Percentiles rank a stretch among this genome's conserved stretches.
phyloP scores from a whole-genome alignment of 169 alveolate genomes.

The Plasmodium fragile region DNA sequence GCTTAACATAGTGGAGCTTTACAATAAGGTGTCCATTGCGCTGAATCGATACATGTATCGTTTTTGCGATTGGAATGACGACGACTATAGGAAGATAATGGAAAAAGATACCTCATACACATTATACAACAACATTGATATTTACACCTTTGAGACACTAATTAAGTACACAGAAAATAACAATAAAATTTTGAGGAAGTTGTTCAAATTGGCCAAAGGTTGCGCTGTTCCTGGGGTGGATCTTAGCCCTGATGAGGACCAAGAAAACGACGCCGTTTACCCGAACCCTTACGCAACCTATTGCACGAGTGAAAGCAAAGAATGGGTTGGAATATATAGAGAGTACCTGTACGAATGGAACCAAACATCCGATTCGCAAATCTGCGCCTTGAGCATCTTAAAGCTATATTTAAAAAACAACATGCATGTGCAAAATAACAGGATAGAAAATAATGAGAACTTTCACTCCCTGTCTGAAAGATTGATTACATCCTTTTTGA shows the following conservation, averaged over 20 bases:
- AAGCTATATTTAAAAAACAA: conserved; percentile 57
- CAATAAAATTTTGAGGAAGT: conserved; percentile 46
- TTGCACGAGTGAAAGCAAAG: background rate
- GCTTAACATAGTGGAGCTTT: conserved; percentile 65
- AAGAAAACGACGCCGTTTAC: background rate
- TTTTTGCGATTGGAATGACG: conserved; percentile 59
- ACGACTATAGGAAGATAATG: conserved; percentile 48
- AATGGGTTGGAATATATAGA: conserved; percentile 25
- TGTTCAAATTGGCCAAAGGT: conserved; percentile 12
- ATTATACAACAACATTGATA: conserved; percentile 46
- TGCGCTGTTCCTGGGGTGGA: conserved; percentile 2
- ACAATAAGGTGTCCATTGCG: conserved; percentile 69
- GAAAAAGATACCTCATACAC: conserved; percentile 32
- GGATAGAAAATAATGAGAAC: conserved; percentile 71
- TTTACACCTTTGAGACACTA: conserved; percentile 57
- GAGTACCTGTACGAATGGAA: conserved; percentile 74
- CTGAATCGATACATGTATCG: conserved; percentile 70
- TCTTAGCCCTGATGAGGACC: background rate
- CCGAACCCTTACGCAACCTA: background rate
- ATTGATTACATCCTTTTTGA: conserved; percentile 49
- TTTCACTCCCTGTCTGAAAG: conserved; percentile 68
- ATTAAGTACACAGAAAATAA: conserved; percentile 67
- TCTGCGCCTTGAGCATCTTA: conserved; percentile 64
- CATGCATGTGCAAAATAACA: conserved; percentile 5
- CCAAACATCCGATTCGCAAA: conserved; percentile 60